Percentiles rank a stretch among this genome's conserved stretches.
phyloP scores from a whole-genome alignment of 805 yeast species.

The Yamadazyma nakazawae region DNA sequence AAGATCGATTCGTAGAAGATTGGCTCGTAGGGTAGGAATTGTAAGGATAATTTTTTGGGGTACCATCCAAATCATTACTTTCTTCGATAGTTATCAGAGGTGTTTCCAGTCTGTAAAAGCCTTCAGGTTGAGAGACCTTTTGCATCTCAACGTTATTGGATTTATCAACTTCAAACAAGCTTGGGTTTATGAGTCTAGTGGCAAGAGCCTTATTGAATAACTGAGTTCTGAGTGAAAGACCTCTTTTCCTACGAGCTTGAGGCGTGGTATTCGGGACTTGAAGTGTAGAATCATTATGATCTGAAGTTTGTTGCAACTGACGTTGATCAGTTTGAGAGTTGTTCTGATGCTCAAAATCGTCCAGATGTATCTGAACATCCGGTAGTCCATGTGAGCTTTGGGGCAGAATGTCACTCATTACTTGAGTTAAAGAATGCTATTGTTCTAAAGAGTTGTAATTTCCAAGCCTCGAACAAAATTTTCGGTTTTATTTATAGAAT shows the following conservation, averaged over 20 bases:
- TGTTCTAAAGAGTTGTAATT: background rate
- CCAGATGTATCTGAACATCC: background rate
- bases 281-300: background rate
- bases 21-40: slow-evolving; percentile 13
- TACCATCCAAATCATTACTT: background rate
- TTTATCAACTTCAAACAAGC: slow-evolving; percentile 5
- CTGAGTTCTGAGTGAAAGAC: slow-evolving; percentile 66
- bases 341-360: background rate
- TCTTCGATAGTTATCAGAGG: slow-evolving; percentile 25
- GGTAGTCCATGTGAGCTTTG: background rate
- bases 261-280: slow-evolving; percentile 14
- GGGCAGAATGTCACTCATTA: background rate
- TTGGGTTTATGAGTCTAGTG: slow-evolving; percentile 6
- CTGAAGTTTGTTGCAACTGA: background rate
- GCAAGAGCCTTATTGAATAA: slow-evolving; percentile 47
- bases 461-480: slow-evolving; percentile 2
- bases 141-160: background rate
- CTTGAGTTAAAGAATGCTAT: background rate
- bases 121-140: background rate
- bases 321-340: background rate
- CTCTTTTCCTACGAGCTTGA: slow-evolving; percentile 48
- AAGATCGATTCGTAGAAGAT: slow-evolving; percentile 24
- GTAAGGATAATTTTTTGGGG: slow-evolving; percentile 12
- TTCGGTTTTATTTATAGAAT: background rate
- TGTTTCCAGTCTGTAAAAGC: slow-evolving; percentile 3